Evolutionary conservation across 495 filamentous ascomycete genomes (phyloP), one percentile per base, ranked within the genome.

Genomic region (Diplogelasinospora grovesii): DNA sequence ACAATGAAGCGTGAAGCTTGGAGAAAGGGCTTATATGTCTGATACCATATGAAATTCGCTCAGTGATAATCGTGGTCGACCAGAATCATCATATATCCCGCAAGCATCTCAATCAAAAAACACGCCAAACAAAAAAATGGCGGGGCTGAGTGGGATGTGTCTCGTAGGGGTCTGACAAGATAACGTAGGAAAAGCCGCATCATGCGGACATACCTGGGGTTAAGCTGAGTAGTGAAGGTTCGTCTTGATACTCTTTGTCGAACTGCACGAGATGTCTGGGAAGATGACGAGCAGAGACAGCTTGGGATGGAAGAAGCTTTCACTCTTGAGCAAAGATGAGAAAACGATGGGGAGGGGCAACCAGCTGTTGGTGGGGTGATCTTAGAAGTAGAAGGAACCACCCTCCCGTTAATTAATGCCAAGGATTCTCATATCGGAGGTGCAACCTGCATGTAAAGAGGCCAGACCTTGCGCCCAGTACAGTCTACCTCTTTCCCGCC

Each of bases 311-410:
- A 8, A 40, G 49, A 51, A 59, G 43, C 49, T 59, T 49, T 53
- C 42, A 26, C 34, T 30, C 22, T 31, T 21, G 22, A 35, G 5
- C 21, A 23, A n/a, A 41, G 23, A 18, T 37, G 23, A 45, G 39
- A 23, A 47, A 36, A 50, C n/a, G 24, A 38, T n/a, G 32, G 46
- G 54, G 56, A 57, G 54, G 56, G 55, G 55, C 52, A 59, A 39
- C 39, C 31, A 41, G 34, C 38, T 45, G 24, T 44, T 44, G 54
- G 57, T 57, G 51, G 57, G 54, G 57, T 60, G 57, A 57, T 50
- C 41, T 34, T 22, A 14, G 27, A 34, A 34, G 50, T 52, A 40
- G 35, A 42, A 23, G 41, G 44, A 25, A 51, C 50, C 6, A 16
- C 22, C 29, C 26, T 24, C 32, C 24, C 48, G 50, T 46, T 55